Base-by-base conservation (phyloP, 305 asterid species). In the Withania somnifera region DNA sequence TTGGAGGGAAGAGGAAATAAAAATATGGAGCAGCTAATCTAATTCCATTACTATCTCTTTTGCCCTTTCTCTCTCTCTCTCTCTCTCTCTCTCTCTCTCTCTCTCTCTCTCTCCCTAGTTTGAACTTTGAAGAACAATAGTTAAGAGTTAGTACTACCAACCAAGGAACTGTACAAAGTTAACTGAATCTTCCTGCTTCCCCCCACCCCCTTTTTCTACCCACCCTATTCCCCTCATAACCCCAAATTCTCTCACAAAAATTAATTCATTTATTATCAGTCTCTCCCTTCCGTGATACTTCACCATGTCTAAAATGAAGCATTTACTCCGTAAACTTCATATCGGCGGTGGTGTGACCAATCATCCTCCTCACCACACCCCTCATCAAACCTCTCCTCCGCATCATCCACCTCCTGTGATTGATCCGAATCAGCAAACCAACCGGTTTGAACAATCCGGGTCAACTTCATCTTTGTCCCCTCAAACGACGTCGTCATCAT, bases 291-390 rank as follows among this genome's bases (percentile, higher is more conserved):
- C 87, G 91, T 92, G 95, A 88, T 88, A 89, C 84, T 75, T 75
- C 28, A 50, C 83, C 81, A 93, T 91, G 96, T 90, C 96, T 76
- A 93, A 89, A 88, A 89, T 94, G 98, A 94, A 92, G 83, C 95
- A 94, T 91, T 85, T 94, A 79, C 91, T 94, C 83, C 90, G 98
- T 54, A 94, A 90, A 90, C 91, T 94, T 80, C 97, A 94, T 88
- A 91, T 94, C 90, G 94, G 97, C 77, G 91, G 88, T 42, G 86
- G 86, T 36, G 85, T 84, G 17, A 32, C 87, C 61, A 87, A 82
- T 64, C 82, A 66, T 20, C 82, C 61, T 17, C 79, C 42, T 17
- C 85, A 75, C 32, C 83, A 45, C 10, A 63, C 42, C 11, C 83
- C 87, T 85, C 92, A 84, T 77, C 88, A 82, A 34, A 9, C 82